phyloP scores from a whole-genome alignment of 352 stramenopile genomes.

The Phytopythium aichiense region DNA sequence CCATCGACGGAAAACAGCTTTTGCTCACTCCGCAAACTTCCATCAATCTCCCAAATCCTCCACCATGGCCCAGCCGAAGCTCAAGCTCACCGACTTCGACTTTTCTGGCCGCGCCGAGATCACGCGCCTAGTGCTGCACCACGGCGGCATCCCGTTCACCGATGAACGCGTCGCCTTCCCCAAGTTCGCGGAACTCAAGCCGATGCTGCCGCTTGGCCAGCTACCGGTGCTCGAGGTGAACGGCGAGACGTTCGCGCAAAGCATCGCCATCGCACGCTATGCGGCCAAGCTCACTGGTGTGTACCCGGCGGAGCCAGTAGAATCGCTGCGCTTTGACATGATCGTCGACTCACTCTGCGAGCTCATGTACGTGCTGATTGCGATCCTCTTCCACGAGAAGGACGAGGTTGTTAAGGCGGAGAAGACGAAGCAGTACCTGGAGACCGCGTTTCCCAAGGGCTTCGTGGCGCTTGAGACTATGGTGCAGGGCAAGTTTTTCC shows the following conservation, averaged over 20 bases:
- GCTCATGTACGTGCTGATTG: slow-evolving; percentile 34
- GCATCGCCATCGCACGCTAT: slow-evolving; percentile 36
- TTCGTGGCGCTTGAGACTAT: slow-evolving; percentile 36
- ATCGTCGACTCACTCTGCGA: slow-evolving; percentile 27
- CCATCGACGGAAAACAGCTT: no score
- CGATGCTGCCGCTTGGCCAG: slow-evolving; percentile 33
- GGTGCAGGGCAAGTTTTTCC: slow-evolving; percentile 40
- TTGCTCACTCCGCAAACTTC: background rate
- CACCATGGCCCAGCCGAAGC: slow-evolving; percentile 17
- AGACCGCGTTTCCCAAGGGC: slow-evolving; percentile 30
- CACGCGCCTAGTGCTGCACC: slow-evolving; percentile 37
- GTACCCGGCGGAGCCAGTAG: slow-evolving; percentile 23
- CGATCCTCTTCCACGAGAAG: slow-evolving; percentile 8
- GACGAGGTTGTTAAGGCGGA: slow-evolving; percentile 38
- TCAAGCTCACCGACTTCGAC: slow-evolving; percentile 73
- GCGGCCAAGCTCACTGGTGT: slow-evolving; percentile 28
- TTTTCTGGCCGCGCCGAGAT: slow-evolving; percentile 39
- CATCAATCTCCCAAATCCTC: background rate
- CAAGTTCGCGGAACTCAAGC: slow-evolving; percentile 31
- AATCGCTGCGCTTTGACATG: slow-evolving; percentile 23
- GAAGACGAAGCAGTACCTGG: slow-evolving; percentile 36
- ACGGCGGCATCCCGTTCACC: slow-evolving; percentile 31
- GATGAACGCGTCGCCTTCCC: slow-evolving; percentile 19
- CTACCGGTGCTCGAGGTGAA: slow-evolving; percentile 34
- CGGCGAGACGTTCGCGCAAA: slow-evolving; percentile 28